phyloP scores from a whole-genome alignment of 176 grass and related monocot genomes.

The Eragrostis curvula region DNA sequence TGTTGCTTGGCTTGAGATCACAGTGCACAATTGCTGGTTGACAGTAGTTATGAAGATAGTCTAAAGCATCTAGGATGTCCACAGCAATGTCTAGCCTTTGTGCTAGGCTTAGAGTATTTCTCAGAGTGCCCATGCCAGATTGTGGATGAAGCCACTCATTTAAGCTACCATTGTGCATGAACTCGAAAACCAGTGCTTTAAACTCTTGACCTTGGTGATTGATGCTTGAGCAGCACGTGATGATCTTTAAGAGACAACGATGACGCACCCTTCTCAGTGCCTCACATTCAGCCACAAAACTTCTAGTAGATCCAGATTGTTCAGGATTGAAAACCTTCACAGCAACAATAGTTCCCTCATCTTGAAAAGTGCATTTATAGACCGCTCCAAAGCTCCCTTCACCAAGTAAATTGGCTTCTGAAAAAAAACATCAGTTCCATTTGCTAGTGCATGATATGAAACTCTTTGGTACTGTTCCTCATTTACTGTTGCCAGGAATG shows the following conservation, averaged over 20 bases:
- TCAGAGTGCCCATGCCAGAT: background rate
- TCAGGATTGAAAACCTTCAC: conserved; percentile 46
- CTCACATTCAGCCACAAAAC: conserved; percentile 41
- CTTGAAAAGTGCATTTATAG: conserved; percentile 18
- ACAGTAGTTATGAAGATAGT: conserved; percentile 31
- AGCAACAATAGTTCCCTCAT: background rate
- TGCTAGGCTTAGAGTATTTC: conserved; percentile 8
- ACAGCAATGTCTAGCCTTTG: conserved; percentile 20
- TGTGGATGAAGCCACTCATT: conserved; percentile 41
- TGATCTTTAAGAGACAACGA: conserved; percentile 34
- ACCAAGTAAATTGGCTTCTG: conserved; percentile 25
- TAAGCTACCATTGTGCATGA: conserved; percentile 38
- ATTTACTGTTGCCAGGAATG: background rate
- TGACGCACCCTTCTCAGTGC: conserved; percentile 13
- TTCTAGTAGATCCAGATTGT: conserved; percentile 15
- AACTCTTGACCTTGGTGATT: conserved; percentile 34
- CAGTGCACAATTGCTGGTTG: conserved; percentile 40
- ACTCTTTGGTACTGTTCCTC: background rate
- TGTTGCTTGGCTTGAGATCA: conserved; percentile 65
- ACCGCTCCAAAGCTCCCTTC: conserved; percentile 15
- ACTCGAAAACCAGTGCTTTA: conserved; percentile 41
- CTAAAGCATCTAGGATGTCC: background rate
- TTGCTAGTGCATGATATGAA: conserved; percentile 5
- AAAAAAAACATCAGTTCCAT: conserved; percentile 17
- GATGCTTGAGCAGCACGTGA: conserved; percentile 33